A percentile compares a stretch with the other conserved stretches of the same genome.
Evolutionary conservation across 2,329 filamentous ascomycete genomes (phyloP).

Genomic region (Aspergillus quadricinctus): DNA sequence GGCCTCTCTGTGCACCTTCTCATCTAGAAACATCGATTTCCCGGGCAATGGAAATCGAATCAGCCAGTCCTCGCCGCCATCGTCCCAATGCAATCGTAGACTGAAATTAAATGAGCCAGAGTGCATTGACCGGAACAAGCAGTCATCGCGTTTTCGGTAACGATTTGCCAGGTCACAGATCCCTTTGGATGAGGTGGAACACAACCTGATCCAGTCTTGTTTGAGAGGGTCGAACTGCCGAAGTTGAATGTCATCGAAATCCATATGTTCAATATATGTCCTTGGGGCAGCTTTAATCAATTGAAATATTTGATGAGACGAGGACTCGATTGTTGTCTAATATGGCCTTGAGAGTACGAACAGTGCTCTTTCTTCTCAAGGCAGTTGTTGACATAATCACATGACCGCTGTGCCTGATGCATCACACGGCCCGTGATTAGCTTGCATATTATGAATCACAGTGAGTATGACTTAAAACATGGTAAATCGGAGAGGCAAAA

Average conservation of each 20-base stretch:
- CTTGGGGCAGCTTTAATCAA: too few species aligned
- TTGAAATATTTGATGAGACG: too few species aligned
- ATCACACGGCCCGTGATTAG: too few species aligned
- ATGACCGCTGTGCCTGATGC: too few species aligned
- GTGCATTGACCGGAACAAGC: constrained; percentile 7
- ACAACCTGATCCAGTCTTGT: constrained; percentile 1
- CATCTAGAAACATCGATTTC: constrained; percentile 8
- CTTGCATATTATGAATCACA: too few species aligned
- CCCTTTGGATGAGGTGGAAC: constrained; percentile 1
- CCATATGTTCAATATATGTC: background rate
- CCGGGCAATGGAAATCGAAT: constrained; percentile 10
- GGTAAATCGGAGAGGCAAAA: too few species aligned
- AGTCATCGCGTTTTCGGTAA: constrained; percentile 8
- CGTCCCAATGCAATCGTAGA: constrained; percentile 9
- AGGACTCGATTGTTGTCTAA: too few species aligned
- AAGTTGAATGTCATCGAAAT: constrained; percentile 4
- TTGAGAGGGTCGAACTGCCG: background rate
- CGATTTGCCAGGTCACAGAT: constrained; percentile 7
- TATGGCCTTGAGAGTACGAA: too few species aligned
- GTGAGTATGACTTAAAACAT: too few species aligned
- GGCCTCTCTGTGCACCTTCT: constrained; percentile 9
- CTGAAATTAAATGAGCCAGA: constrained; percentile 11
- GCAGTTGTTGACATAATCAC: too few species aligned
- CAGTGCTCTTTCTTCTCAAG: too few species aligned
- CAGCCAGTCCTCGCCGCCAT: constrained; percentile 9